Evolutionary conservation across 179 eudicot genomes (phyloP).

Genomic region (Vitellaria paradoxa): DNA sequence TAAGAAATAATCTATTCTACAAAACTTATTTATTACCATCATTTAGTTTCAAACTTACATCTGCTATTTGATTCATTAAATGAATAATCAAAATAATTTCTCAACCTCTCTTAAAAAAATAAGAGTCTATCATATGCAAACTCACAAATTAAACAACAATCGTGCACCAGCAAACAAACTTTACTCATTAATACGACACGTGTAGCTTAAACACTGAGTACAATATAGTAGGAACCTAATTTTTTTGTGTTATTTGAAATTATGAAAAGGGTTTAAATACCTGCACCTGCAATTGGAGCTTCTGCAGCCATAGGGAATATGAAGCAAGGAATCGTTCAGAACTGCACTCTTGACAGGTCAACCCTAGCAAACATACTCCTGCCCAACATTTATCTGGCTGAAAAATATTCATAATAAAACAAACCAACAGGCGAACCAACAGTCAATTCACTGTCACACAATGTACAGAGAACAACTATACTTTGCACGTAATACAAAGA

Average conservation of each 20-base stretch:
- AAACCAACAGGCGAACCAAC: constrained; percentile 6
- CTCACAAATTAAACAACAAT: background rate
- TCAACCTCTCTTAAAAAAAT: background rate
- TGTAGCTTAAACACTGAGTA: too few species aligned
- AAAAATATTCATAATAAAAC: constrained; percentile 20
- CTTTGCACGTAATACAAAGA: background rate
- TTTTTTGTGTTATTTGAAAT: background rate
- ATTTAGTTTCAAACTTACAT: too few species aligned
- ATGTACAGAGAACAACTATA: background rate
- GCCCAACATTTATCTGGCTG: constrained; percentile 99
- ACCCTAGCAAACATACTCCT: constrained; percentile 86
- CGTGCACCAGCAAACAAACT: background rate
- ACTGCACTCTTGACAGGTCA: constrained; percentile 70
- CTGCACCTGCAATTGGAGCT: constrained; percentile 71
- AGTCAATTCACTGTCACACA: background rate
- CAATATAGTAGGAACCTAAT: background rate
- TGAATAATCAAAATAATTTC: background rate
- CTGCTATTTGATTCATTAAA: background rate
- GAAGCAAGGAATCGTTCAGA: constrained; percentile 71
- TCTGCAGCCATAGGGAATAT: constrained; percentile 59
- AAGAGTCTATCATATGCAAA: background rate
- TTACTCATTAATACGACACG: too few species aligned
- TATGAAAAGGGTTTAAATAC: constrained; percentile 29
- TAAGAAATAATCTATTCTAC: too few species aligned
- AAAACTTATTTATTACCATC: too few species aligned